Conservation (phyloP, 768 basidiomycete species). For the Chlorophyllum brunneum region DNA sequence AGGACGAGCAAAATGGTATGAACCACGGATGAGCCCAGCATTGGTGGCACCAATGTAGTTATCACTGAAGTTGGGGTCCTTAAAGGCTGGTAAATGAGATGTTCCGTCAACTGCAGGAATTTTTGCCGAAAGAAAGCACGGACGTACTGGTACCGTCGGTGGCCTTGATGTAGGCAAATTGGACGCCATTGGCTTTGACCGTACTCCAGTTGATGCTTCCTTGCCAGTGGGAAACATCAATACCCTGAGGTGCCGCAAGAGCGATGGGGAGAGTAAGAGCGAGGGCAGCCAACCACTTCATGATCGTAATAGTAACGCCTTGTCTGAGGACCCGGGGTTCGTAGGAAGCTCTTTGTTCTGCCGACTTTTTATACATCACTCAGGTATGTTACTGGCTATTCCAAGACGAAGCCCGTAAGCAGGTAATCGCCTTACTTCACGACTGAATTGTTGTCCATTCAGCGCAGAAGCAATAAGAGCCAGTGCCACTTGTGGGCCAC, state of each 20-base stretch:
- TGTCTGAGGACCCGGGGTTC: background rate
- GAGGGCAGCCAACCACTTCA: background rate
- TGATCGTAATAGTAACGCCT: background rate
- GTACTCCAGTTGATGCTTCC: conserved; percentile 46
- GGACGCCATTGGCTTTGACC: conserved; percentile 46
- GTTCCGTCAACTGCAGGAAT: background rate
- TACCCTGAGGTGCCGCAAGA: conserved; percentile 31
- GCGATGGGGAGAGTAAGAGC: background rate
- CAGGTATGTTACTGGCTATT: too few relatives aligned
- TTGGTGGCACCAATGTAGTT: conserved; percentile 50
- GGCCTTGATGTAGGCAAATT: conserved; percentile 64
- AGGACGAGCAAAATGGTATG: conserved; percentile 60
- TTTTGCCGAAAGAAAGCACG: background rate
- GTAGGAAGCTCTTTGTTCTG: background rate
- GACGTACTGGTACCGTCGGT: conserved; percentile 55
- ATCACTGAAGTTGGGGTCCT: conserved; percentile 36
- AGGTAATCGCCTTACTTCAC: too few relatives aligned
- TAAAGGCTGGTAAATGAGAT: conserved; percentile 29
- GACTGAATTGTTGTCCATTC: too few relatives aligned
- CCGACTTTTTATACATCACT: too few relatives aligned
- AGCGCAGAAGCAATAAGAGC: too few relatives aligned
- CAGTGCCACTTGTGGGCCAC: too few relatives aligned
- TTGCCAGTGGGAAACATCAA: conserved; percentile 55
- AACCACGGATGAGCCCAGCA: conserved; percentile 53
- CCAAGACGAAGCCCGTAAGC: too few relatives aligned